These are phyloP conservation scores for Mytilinidion resinicola DNA, from an alignment of 495 filamentous ascomycete species.

Conservation along the genomic window DNA sequence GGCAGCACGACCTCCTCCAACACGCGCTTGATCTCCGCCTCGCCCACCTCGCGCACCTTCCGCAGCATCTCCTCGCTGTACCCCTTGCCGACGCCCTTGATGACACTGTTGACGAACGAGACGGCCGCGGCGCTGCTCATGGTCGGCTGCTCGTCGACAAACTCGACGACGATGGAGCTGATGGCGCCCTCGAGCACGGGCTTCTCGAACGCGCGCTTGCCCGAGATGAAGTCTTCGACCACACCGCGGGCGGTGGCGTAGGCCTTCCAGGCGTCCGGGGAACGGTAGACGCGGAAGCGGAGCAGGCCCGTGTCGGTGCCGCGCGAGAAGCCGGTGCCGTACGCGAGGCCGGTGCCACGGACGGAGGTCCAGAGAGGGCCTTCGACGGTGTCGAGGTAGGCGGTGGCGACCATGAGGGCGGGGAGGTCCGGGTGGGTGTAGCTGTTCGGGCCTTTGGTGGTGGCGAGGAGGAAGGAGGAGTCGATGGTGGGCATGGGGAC, in stretches of 20 bases:
- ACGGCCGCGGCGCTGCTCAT: constrained; percentile 70
- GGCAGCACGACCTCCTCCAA: constrained; percentile 71
- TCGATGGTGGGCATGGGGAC: constrained; percentile 90
- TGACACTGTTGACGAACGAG: constrained; percentile 75
- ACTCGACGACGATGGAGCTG: constrained; percentile 73
- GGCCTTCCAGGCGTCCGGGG: constrained; percentile 82
- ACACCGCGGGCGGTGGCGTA: constrained; percentile 70
- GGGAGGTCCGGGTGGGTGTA: constrained; percentile 73
- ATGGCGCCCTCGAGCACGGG: constrained; percentile 83
- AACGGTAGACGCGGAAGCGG: constrained; percentile 77
- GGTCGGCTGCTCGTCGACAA: constrained; percentile 81
- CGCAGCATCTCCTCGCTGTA: constrained; percentile 71
- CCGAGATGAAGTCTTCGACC: constrained; percentile 61
- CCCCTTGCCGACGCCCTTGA: constrained; percentile 67
- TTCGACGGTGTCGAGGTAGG: constrained; percentile 89
- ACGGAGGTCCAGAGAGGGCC: constrained; percentile 90
- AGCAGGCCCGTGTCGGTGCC: constrained; percentile 73
- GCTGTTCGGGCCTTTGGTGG: constrained; percentile 64
- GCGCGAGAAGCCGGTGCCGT: constrained; percentile 69
- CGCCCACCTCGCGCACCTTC: constrained; percentile 65
- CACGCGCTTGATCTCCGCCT: constrained; percentile 69
- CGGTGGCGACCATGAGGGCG: constrained; percentile 74
- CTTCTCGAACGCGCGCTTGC: constrained; percentile 61
- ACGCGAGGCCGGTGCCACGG: constrained; percentile 86
- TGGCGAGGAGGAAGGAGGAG: constrained; percentile 78